These are phyloP conservation scores for Thymus mandschuricus DNA, from an alignment of 257 asterid species.

Conservation along the genomic window DNA sequence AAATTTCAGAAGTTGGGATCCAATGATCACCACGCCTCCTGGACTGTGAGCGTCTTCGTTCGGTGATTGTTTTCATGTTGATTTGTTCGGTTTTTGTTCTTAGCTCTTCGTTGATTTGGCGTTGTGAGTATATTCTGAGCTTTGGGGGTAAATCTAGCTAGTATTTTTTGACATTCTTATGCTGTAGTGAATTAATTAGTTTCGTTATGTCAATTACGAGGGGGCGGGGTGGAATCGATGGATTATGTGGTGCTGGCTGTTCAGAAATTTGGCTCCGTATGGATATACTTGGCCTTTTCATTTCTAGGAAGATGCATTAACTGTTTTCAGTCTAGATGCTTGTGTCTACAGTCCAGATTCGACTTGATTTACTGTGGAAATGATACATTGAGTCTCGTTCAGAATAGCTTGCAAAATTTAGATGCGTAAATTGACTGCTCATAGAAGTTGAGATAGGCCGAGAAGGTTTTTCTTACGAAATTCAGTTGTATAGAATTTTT, in stretches of 20 bases:
- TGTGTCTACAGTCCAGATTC: background rate
- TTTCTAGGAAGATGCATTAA: background rate
- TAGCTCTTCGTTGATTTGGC: background rate
- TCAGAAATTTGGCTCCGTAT: too few species aligned
- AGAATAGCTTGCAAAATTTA: background rate
- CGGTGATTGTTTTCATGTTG: background rate
- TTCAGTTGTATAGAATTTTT: background rate
- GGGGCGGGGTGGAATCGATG: background rate
- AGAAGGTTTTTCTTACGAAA: too few species aligned
- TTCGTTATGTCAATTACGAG: background rate
- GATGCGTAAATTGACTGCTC: too few species aligned
- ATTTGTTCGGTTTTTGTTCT: background rate
- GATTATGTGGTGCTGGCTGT: background rate
- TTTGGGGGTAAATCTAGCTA: slow-evolving; percentile 11
- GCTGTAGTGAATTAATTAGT: slow-evolving; percentile 2
- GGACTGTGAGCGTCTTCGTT: slow-evolving; percentile 70
- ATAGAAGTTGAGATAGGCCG: too few species aligned
- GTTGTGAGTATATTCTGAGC: slow-evolving; percentile 15
- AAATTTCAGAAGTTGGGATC: slow-evolving; percentile 91
- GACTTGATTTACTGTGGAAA: background rate
- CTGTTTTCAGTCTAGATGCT: background rate
- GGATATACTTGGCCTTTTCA: background rate
- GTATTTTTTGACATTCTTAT: background rate
- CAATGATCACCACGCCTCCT: slow-evolving; percentile 99
- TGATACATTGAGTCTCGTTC: background rate